These are phyloP conservation scores for Porphyrellus cyaneotinctus DNA, from an alignment of 768 basidiomycete species.

Conservation along the genomic window DNA sequence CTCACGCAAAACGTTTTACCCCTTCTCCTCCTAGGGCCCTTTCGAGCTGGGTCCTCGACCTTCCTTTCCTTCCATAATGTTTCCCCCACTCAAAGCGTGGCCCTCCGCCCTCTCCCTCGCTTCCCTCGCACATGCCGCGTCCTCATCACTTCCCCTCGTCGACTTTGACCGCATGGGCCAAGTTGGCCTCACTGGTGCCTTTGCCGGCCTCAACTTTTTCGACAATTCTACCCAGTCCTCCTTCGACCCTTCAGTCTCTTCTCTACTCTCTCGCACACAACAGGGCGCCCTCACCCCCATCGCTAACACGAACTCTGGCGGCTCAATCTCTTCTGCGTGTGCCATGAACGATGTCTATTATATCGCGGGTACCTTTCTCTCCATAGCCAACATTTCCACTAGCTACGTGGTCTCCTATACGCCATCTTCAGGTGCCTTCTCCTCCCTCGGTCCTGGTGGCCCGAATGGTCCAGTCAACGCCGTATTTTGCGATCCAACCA, in stretches of 20 bases:
- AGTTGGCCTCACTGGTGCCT: slow-evolving; percentile 84
- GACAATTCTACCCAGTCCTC: slow-evolving; percentile 49
- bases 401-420: slow-evolving; percentile 77
- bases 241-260: slow-evolving; percentile 69
- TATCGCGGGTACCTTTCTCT: slow-evolving; percentile 79
- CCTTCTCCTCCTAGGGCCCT: slow-evolving; percentile 5
- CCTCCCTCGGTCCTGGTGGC: slow-evolving; percentile 60
- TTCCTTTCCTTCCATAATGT: slow-evolving; percentile 11
- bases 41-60: background rate
- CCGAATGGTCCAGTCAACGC: slow-evolving; percentile 72
- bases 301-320: slow-evolving; percentile 78
- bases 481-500: slow-evolving; percentile 70
- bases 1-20: slow-evolving; percentile 19
- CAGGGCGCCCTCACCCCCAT: slow-evolving; percentile 66
- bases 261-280: slow-evolving; percentile 60
- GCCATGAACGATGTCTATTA: slow-evolving; percentile 65
- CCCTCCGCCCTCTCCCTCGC: slow-evolving; percentile 24
- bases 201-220: slow-evolving; percentile 81
- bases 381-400: slow-evolving; percentile 55
- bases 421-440: slow-evolving; percentile 51
- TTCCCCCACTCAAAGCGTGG: slow-evolving; percentile 14
- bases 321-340: slow-evolving; percentile 72
- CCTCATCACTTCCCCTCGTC: slow-evolving; percentile 50
- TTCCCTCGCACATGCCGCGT: slow-evolving; percentile 14
- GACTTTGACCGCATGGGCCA: slow-evolving; percentile 85